A percentile compares a stretch with the other conserved stretches of the same genome.
Conservation (phyloP, 1,284 basidiomycete species). For the Cryptococcus depauperatus region DNA sequence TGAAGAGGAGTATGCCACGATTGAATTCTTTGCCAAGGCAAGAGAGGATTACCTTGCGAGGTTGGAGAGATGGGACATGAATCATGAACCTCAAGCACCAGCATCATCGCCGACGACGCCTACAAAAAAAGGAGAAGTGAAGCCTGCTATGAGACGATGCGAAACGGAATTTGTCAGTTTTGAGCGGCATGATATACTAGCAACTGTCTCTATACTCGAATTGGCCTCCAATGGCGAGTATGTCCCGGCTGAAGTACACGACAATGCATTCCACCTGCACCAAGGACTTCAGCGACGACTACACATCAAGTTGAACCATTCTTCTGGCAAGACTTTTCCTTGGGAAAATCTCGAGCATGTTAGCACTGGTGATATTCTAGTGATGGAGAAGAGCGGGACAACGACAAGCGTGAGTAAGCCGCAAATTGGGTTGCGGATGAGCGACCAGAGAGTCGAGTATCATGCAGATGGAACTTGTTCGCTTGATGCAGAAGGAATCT, state of each 20-base stretch:
- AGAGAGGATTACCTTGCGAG: slow-evolving; percentile 74
- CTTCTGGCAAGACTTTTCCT: slow-evolving; percentile 78
- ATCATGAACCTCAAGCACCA: slow-evolving; percentile 42
- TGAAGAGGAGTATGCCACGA: slow-evolving; percentile 63
- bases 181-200: slow-evolving; percentile 80
- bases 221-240: slow-evolving; percentile 78
- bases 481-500: slow-evolving; percentile 63
- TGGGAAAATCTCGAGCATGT: slow-evolving; percentile 60
- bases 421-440: slow-evolving; percentile 45
- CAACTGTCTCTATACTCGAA: slow-evolving; percentile 78
- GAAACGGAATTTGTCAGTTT: slow-evolving; percentile 86
- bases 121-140: slow-evolving; percentile 2
- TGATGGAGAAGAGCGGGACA: slow-evolving; percentile 70
- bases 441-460: slow-evolving; percentile 57
- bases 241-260: slow-evolving; percentile 70
- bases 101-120: slow-evolving; percentile 4
- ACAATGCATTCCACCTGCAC: slow-evolving; percentile 78
- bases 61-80: slow-evolving; percentile 81
- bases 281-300: slow-evolving; percentile 88
- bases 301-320: slow-evolving; percentile 66
- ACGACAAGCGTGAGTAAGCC: slow-evolving; percentile 47
- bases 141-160: slow-evolving; percentile 71
- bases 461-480: slow-evolving; percentile 71
- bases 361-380: slow-evolving; percentile 55
- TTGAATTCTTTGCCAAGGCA: slow-evolving; percentile 79